These are phyloP conservation scores for Asterophora parasitica DNA, from an alignment of 768 basidiomycete species.

Conservation along the genomic window DNA sequence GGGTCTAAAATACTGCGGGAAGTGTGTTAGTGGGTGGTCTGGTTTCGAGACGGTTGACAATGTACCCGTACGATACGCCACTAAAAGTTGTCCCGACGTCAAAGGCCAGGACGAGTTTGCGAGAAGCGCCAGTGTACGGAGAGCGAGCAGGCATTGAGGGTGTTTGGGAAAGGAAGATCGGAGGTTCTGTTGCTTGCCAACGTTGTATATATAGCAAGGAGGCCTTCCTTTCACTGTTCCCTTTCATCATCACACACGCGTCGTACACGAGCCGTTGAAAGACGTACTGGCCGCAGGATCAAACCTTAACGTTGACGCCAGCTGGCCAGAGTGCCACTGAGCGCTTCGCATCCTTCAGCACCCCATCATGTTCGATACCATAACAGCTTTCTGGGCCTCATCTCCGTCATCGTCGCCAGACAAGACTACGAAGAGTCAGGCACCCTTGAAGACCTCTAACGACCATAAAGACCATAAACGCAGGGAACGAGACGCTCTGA, in stretches of 20 bases:
- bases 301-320: not conserved
- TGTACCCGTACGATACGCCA: slow-evolving; percentile 39
- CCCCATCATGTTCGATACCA: not conserved
- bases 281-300: not conserved
- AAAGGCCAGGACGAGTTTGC: slow-evolving; percentile 44
- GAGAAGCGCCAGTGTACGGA: slow-evolving; percentile 35
- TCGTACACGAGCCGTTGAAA: slow-evolving; percentile 8
- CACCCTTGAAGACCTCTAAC: not conserved
- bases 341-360: not conserved
- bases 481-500: no score
- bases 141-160: slow-evolving; percentile 21
- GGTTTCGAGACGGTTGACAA: not conserved
- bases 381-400: no score
- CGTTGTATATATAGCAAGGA: not conserved
- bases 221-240: not conserved
- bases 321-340: not conserved
- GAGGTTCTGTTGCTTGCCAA: slow-evolving; percentile 29
- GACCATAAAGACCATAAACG: not conserved
- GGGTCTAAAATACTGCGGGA: slow-evolving; percentile 30
- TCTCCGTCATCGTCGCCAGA: not conserved
- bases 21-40: not conserved
- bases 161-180: not conserved
- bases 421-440: no score
- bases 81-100: slow-evolving; percentile 52
- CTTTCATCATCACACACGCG: slow-evolving; percentile 6